Evolutionary conservation across 2,329 filamentous ascomycete genomes (phyloP), one percentile per base, ranked within the genome.

Genomic region (Trichoderma lentiforme): DNA sequence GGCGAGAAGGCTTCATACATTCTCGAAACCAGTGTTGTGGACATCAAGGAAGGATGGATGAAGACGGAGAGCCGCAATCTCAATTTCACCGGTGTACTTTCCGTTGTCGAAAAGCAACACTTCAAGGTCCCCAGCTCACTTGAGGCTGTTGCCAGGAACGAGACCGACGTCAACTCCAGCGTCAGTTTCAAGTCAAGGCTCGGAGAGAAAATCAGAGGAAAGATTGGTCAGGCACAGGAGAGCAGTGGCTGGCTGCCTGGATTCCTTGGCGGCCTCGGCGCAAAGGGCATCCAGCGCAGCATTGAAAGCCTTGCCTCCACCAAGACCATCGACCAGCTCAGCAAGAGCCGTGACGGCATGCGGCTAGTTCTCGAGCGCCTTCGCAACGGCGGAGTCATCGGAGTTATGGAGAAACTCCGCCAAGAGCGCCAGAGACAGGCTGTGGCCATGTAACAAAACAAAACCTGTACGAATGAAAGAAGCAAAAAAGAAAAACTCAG

Each of bases 341-440:
- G 91, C 66, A 95, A 95, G 83, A 93, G 92, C 76, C 90, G 92
- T 64, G 92, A 95, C 79, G 93, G 93, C 63, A 95, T 96, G 93
- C 90, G 89, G 71, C 89, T 95, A 47, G 93, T 96, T 9, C 85
- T 96, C 26, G 92, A 94, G 81, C 86, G 93, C 62, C 82, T 90
- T 67, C 85, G 88, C 62, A 87, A 88, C 79, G 88, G 85, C 53
- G 86, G 87, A 34, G 84, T 89, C 71, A 86, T 89, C 70, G 86
- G 86, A 51, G 87, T 90, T 34, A 80, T 90, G 39, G 88, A 90
- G 78, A 84, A 87, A 64, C 82, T 87, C 74, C 84, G 87, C 56
- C 78, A 82, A 57, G 83, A 85, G 73, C 82, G 83, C 69, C 80
- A 83, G 56, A 77, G 76, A 68, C 80, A 81, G 65, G 34, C 58